phyloP scores from a whole-genome alignment of 2,329 filamentous ascomycete species.

The Tolypocladium amazonense region DNA sequence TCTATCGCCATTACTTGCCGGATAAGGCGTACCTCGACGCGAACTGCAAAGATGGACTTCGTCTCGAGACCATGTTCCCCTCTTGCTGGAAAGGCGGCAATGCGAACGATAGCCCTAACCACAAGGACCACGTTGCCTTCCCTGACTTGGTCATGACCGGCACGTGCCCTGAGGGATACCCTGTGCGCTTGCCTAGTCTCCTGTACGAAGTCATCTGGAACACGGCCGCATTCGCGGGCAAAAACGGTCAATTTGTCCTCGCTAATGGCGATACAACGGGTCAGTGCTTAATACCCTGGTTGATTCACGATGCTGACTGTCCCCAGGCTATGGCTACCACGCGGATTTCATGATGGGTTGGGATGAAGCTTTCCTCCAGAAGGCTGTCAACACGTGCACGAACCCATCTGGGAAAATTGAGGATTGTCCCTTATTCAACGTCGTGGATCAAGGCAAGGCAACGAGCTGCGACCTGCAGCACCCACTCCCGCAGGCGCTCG shows the following conservation, averaged over 20 bases:
- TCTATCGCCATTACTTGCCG: slow-evolving; percentile 74
- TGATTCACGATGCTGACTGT: neutral
- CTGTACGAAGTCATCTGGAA: slow-evolving; percentile 83
- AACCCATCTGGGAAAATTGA: slow-evolving; percentile 55
- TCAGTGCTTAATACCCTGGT: slow-evolving; percentile 20
- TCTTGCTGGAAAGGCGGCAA: slow-evolving; percentile 78
- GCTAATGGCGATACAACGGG: slow-evolving; percentile 70
- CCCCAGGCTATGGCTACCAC: slow-evolving; percentile 60
- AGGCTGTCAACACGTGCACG: slow-evolving; percentile 67
- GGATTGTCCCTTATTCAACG: slow-evolving; percentile 66
- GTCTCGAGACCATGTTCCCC: slow-evolving; percentile 79
- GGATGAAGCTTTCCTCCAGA: slow-evolving; percentile 57
- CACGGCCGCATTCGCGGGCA: slow-evolving; percentile 52
- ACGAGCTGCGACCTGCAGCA: slow-evolving; percentile 50
- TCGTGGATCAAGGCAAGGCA: slow-evolving; percentile 50
- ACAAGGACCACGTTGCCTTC: slow-evolving; percentile 64
- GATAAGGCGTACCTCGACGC: slow-evolving; percentile 69
- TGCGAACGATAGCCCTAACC: slow-evolving; percentile 42
- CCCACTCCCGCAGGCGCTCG: slow-evolving; percentile 41
- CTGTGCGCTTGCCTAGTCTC: slow-evolving; percentile 59
- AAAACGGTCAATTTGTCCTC: slow-evolving; percentile 61
- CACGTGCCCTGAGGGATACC: slow-evolving; percentile 59
- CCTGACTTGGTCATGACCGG: slow-evolving; percentile 68
- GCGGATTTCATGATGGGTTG: slow-evolving; percentile 76
- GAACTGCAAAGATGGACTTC: slow-evolving; percentile 72